Evolutionary conservation across 371 early-diverging fungal genomes (phyloP).

Genomic region (Saksenaea vasiformis): DNA sequence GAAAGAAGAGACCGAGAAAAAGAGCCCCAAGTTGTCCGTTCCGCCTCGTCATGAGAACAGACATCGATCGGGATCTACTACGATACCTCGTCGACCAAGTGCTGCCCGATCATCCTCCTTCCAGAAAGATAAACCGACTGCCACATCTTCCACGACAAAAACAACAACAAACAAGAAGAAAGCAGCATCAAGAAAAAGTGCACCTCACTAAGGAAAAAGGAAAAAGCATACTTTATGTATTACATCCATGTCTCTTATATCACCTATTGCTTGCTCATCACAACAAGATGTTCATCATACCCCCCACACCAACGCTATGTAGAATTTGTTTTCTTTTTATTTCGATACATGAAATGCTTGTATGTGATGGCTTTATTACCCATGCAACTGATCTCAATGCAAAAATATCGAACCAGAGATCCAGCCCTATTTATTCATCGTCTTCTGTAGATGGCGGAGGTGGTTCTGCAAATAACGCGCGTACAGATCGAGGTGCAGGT

Average conservation of each 20-base stretch:
- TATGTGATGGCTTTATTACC: neutral
- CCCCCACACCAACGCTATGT: neutral
- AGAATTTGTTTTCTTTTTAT: neutral
- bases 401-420: neutral
- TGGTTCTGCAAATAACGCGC: slow-evolving; percentile 4
- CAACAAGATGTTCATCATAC: slow-evolving; percentile 5
- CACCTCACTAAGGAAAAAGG: neutral
- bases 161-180: neutral
- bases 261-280: neutral
- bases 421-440: neutral
- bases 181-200: neutral
- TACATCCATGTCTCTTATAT: neutral
- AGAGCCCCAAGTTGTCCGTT: neutral
- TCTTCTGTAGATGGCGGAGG: slow-evolving; percentile 9
- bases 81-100: neutral
- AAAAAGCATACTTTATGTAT: neutral
- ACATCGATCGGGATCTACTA: neutral
- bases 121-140: neutral
- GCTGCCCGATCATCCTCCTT: neutral
- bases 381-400: neutral
- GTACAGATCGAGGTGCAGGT: slow-evolving; percentile 2
- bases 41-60: neutral
- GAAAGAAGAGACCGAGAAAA: neutral
- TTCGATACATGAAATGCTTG: neutral
- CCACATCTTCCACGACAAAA: neutral